phyloP scores from a whole-genome alignment of 192 early-diverging fungal genomes.

The Spinellus fusiger region DNA sequence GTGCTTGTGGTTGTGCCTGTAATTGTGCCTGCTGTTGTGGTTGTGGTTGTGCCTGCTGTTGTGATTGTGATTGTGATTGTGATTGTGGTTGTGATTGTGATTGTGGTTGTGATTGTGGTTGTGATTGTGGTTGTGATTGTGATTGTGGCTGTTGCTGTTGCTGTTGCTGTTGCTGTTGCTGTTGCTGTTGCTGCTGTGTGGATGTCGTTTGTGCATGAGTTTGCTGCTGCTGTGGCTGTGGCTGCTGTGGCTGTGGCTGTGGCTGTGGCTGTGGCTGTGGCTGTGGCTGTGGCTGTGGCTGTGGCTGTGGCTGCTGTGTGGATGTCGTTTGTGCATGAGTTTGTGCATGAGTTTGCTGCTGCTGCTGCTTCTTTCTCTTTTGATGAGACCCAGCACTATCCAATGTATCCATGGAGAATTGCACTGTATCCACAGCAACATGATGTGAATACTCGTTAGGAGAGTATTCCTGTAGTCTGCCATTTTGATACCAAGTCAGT shows the following conservation, averaged over 20 bases:
- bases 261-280: neutral
- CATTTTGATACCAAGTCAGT: slow-evolving; percentile 1
- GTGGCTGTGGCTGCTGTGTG: slow-evolving; percentile 4
- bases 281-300: neutral
- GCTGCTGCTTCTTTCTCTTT: neutral
- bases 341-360: neutral
- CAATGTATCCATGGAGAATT: neutral
- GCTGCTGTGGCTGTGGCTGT: neutral
- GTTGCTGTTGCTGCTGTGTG: slow-evolving; percentile 8
- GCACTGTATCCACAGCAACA: no score
- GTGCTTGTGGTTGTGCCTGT: no score
- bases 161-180: slow-evolving; percentile 2
- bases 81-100: neutral
- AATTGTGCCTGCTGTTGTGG: neutral
- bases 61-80: neutral
- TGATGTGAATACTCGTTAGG: neutral
- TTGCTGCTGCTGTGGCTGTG: neutral
- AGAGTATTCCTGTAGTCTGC: neutral
- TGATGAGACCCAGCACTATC: neutral
- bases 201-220: neutral
- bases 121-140: neutral
- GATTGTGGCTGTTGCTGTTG: neutral
- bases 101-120: neutral
- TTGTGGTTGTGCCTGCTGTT: neutral
- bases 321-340: slow-evolving; percentile 4